These are phyloP conservation scores for Penicillium longicatenatum DNA, from an alignment of 495 filamentous ascomycete species.

Conservation along the genomic window DNA sequence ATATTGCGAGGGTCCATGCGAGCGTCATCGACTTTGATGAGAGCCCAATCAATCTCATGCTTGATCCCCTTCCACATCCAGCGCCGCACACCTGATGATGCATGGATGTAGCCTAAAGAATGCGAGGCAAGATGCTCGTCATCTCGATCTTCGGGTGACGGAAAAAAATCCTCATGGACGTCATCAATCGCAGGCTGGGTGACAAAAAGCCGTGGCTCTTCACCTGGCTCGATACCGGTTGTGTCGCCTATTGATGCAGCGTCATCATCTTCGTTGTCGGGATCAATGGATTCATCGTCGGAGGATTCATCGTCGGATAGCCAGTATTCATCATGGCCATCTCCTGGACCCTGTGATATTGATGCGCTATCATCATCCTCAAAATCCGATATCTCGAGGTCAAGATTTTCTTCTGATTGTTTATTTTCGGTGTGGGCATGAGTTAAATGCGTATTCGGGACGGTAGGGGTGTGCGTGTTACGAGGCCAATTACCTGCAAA, in stretches of 20 bases:
- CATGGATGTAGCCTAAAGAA: constrained; percentile 78
- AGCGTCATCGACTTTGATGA: constrained; percentile 76
- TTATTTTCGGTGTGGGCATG: constrained; percentile 38
- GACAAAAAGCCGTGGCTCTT: constrained; percentile 69
- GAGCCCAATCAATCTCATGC: constrained; percentile 95
- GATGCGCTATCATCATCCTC: constrained; percentile 47
- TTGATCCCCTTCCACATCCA: constrained; percentile 63
- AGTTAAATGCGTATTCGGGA: constrained; percentile 29
- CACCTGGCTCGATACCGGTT: constrained; percentile 73
- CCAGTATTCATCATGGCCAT: constrained; percentile 39
- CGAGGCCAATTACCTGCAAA: constrained; percentile 40
- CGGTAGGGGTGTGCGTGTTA: constrained; percentile 15
- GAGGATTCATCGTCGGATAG: constrained; percentile 51
- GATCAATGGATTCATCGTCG: constrained; percentile 45
- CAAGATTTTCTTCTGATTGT: constrained; percentile 35
- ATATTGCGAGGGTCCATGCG: constrained; percentile 72
- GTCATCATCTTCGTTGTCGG: constrained; percentile 58
- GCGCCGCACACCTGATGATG: constrained; percentile 83
- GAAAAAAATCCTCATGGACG: constrained; percentile 77
- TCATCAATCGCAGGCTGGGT: constrained; percentile 90
- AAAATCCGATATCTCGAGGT: constrained; percentile 52
- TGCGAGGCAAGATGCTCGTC: constrained; percentile 77
- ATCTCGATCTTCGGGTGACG: constrained; percentile 59
- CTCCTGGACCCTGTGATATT: constrained; percentile 30
- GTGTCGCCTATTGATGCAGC: constrained; percentile 77